Conservation (phyloP, 257 asterid genomes). For the Fraxinus excelsior region DNA sequence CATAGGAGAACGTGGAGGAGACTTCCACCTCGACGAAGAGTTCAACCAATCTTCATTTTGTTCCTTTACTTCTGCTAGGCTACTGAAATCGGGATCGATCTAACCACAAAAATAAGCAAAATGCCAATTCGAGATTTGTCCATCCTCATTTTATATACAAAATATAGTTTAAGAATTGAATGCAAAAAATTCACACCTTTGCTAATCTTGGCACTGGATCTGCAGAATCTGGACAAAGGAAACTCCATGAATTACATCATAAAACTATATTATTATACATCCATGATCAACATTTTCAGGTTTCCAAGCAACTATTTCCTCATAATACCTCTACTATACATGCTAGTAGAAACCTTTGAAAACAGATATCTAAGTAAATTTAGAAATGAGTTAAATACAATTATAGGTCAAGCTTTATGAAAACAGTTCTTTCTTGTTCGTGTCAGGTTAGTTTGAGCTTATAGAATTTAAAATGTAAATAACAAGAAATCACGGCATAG, state of each 20-base stretch:
- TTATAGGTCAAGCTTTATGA: too few species aligned
- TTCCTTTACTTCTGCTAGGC: conserved; percentile 36
- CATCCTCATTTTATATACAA: not conserved
- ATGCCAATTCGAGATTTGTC: conserved; percentile 15
- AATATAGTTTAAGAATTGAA: not conserved
- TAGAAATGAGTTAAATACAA: not conserved
- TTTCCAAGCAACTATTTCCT: too few species aligned
- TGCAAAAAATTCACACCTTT: conserved; percentile 33
- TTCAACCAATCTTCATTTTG: conserved; percentile 36
- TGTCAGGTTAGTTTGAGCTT: too few species aligned
- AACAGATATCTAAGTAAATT: not conserved
- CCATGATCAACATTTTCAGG: too few species aligned
- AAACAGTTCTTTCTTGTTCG: too few species aligned
- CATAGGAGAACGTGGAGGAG: conserved; percentile 56
- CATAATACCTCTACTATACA: too few species aligned
- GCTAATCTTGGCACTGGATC: conserved; percentile 12
- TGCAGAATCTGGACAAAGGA: conserved; percentile 29
- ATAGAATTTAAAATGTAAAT: too few species aligned
- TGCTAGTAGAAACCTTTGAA: too few species aligned
- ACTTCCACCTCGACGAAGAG: conserved; percentile 28
- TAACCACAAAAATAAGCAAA: conserved; percentile 21
- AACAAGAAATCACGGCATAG: not conserved
- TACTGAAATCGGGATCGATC: conserved; percentile 29
- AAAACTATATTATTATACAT: too few species aligned
- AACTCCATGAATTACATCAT: not conserved